Evolutionary conservation across 192 early-diverging fungal species (phyloP), one percentile per base, ranked within the genome.

Genomic region (Pilaira anomala): DNA sequence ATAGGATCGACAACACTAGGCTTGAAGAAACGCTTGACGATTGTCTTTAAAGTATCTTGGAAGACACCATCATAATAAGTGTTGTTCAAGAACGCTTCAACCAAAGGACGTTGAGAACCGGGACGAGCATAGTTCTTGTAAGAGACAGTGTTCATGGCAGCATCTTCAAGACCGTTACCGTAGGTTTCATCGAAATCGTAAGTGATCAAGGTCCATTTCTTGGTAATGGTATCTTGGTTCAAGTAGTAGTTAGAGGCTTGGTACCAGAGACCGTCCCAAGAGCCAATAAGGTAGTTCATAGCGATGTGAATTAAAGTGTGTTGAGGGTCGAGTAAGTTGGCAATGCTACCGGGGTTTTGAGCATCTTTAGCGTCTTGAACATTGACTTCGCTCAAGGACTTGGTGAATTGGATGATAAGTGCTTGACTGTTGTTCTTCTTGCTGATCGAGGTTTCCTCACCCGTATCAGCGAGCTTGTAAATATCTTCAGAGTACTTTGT

Each of bases 171-270:
- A 14, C 67, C 67, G 3, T 52, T 67, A 9, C 78, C 75, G 54
- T 74, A 76, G 16, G 72, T 74, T 29, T 74, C 72, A 22, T 80
- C 78, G 42, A 76, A 80, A 40, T 76, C 78, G 3, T 67, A 72
- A 2, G 78, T 70, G 11, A 80, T 62, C 26, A 70, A 69, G 12
- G 59, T 71, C 74, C 74, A 80, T 29, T 74, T 76, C 22, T 68
- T 64, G 5, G 72, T 61, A 9, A 50, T 19, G 2, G 72, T 51
- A 57, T 80, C 63, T 26, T 76, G 65, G 42, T 71, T 76, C 62
- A 80, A 54, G 46, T 74, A 69, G 62, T 69, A 80, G 48, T 80
- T 76, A 22, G 68, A 72, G 24, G 72, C 78, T 19, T 62, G 33
- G 3, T 49, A 48, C 78, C 78, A 80, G 63, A 72, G 66, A 18